Percentiles rank a stretch among this genome's conserved stretches.
Conservation (phyloP, 2,329 filamentous ascomycete genomes). For the Monilinia polystroma region DNA sequence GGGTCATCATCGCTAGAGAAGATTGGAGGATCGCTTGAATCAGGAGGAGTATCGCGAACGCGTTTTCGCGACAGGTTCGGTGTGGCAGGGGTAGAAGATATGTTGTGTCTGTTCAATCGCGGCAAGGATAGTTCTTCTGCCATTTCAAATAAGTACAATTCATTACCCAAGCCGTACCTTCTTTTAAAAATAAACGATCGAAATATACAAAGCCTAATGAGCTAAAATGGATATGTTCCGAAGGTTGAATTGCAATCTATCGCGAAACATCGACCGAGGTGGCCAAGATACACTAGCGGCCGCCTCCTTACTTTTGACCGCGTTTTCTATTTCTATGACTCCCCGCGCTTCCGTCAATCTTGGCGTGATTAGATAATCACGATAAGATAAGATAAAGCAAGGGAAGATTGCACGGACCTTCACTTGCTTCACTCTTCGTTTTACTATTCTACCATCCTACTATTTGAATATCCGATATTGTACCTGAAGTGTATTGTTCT, state of each 20-base stretch:
- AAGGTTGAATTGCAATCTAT: not conserved
- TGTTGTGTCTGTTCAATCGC: slow-evolving; percentile 19
- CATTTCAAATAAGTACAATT: slow-evolving; percentile 20
- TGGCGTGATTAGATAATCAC: not conserved
- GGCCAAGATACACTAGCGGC: slow-evolving; percentile 7
- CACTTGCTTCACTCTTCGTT: not conserved
- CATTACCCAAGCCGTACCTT: not conserved
- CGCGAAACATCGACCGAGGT: slow-evolving; percentile 10
- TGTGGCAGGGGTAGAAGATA: slow-evolving; percentile 6
- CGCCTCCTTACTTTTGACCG: not conserved
- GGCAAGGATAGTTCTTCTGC: slow-evolving; percentile 31
- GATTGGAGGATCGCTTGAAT: slow-evolving; percentile 67
- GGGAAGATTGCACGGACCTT: not conserved
- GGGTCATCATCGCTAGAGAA: slow-evolving; percentile 74
- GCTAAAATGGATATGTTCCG: not conserved
- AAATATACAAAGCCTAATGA: not conserved
- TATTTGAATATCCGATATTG: too few species aligned
- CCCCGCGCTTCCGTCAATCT: not conserved
- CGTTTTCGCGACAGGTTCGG: slow-evolving; percentile 41
- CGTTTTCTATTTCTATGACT: not conserved
- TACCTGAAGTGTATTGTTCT: too few species aligned
- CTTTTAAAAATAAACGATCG: not conserved
- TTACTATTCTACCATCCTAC: too few species aligned
- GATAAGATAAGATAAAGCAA: slow-evolving; percentile 5
- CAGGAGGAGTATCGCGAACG: slow-evolving; percentile 41